Base-by-base conservation (phyloP, 73 alveolate species). In the Tetrahymena thermophila region DNA sequence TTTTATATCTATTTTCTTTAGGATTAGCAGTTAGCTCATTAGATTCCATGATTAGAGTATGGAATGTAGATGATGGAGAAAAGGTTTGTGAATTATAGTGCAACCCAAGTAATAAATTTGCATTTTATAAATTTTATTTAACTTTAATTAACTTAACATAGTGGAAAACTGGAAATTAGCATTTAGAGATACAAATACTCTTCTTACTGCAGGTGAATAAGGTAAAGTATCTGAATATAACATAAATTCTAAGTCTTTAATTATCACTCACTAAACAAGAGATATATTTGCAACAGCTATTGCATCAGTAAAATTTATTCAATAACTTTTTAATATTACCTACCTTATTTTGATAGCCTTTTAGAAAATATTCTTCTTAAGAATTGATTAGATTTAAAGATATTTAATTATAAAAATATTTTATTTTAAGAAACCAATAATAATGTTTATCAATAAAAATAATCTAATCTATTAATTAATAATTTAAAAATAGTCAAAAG, bases 111-210 rank as follows among this genome's bases (percentile, higher is more conserved):
- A 85, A 85, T 4, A 10, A 28, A n/a, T 34, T 10, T 42, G 4
- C 0, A 71, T 71, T 23, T 28, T 28, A 19, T 19, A 11, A 2
- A 71, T 17, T 25, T 4, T 23, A 2, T 28, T 21, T 28, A 71
- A 28, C 11, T 71, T 31, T 3, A 19, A 8, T 25, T 17, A 5
- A 10, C 34, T 35, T 28, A 19, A 85, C 17, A 17, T 85, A 95
- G 94, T 95, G 97, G 97, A 95, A 23, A 95, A 95, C 93, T 95
- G 97, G 97, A 95, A 95, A 71, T 40, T 95, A n/a, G 89, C 89
- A n/a, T 95, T 94, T 89, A 85, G 97, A 94, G 93, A 84, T 55
- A 31, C 43, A 50, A 85, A 93, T 85, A 85, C 84, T 34, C 83
- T 95, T 35, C 93, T 94, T 35, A 95, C 97, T 35, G 95, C 97